Base-by-base conservation (phyloP, 2,329 filamentous ascomycete species). In the Albophoma yamanashiensis region DNA sequence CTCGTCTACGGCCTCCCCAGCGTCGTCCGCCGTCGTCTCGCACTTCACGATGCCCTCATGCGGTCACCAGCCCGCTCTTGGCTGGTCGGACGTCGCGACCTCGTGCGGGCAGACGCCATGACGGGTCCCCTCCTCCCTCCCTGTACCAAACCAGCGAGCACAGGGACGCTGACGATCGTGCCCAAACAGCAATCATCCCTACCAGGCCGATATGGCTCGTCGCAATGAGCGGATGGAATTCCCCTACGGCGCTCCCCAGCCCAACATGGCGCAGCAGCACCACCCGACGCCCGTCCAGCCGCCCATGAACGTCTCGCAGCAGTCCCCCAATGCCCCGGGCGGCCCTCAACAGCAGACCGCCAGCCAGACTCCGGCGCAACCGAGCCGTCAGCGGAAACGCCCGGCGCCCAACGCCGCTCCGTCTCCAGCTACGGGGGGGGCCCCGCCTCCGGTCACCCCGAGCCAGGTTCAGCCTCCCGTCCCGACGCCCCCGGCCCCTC, bases 151-250 rank as follows among this genome's bases (percentile, higher is more conserved):
- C 59, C 40, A n/a, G 7, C 40, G 1, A 43, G 7, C 63, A 63
- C 63, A 57, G 67, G 61, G 61, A 63, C 67, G 66, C 72, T 73
- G 66, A 74, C 65, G 65, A 61, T 60, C 63, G 59, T 63, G 50
- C 60, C 63, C 61, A 64, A 62, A 67, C 62, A 75, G 74, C 67
- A 74, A 74, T 61, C 79, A 83, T 67, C 70, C 76, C 59, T 82
- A 82, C 67, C 79, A 78, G 70, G 70, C 75, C 65, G 79, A 82
- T 63, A 78, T 83, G 79, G 74, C 71, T 64, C 74, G 75, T 62
- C 75, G 76, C 60, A 73, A 72, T 66, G 75, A 78, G 64, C 73
- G 74, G 59, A 75, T 76, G 67, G 74, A 77, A 25, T 78, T 77
- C 60, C 71, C 73, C 55, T 78, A 77, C 58, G 73, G 70, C 62